A percentile compares a stretch with the other conserved stretches of the same genome.
Evolutionary conservation across 1,284 basidiomycete species (phyloP).

Genomic region (Tilletia horrida): DNA sequence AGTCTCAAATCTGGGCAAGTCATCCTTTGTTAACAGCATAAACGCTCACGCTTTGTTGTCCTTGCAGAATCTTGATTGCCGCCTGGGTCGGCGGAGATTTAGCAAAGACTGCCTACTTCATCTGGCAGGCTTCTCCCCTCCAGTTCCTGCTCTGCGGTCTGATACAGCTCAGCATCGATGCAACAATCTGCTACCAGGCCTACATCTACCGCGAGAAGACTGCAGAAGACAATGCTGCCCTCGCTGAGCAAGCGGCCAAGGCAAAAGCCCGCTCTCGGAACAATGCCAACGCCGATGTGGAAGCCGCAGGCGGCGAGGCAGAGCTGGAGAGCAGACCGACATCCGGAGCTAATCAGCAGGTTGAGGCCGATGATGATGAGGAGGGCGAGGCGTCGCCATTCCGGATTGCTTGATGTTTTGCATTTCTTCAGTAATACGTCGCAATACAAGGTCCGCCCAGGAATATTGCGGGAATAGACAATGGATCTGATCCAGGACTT

Average conservation of each 20-base stretch:
- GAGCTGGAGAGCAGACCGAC: background rate
- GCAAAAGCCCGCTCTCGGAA: background rate
- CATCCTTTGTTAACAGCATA: no score
- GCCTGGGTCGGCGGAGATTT: constrained; percentile 57
- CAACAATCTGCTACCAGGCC: constrained; percentile 49
- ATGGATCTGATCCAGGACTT: background rate
- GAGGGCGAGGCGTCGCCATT: constrained; percentile 20
- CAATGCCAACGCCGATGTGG: background rate
- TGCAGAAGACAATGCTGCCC: constrained; percentile 28
- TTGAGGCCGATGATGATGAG: constrained; percentile 38
- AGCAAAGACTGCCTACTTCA: constrained; percentile 52
- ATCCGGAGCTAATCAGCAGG: background rate
- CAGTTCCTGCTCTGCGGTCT: constrained; percentile 40
- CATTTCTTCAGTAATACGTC: no score
- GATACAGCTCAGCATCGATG: constrained; percentile 53
- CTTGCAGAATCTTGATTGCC: constrained; percentile 51
- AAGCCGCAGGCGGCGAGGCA: background rate
- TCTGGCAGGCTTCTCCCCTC: constrained; percentile 28
- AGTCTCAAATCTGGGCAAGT: no score
- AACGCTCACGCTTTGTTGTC: no score
- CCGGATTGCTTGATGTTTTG: background rate
- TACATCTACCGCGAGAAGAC: constrained; percentile 50
- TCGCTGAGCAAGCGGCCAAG: constrained; percentile 20
- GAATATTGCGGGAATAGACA: no score
- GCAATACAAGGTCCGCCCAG: background rate